phyloP scores from a whole-genome alignment of 305 asterid genomes.

The Solanum chacoense region DNA sequence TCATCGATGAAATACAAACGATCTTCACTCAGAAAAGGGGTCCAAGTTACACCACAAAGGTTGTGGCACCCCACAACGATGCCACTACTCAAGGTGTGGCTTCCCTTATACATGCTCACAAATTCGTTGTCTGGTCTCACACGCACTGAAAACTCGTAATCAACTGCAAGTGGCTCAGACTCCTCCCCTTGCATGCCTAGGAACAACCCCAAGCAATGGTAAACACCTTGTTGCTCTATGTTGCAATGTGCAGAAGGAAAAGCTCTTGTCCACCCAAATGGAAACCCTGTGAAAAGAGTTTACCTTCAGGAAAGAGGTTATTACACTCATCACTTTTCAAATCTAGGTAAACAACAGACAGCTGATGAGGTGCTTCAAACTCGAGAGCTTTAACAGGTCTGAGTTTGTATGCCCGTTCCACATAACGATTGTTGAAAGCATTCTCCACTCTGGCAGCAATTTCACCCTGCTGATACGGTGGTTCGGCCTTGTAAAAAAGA shows the following conservation, averaged over 20 bases:
- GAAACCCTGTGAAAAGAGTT: conserved; percentile 68
- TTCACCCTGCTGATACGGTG: conserved; percentile 48
- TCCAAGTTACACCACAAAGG: conserved; percentile 52
- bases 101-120: conserved; percentile 50
- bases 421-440: conserved; percentile 27
- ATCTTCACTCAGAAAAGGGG: conserved; percentile 44
- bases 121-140: conserved; percentile 40
- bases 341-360: conserved; percentile 66
- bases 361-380: conserved; percentile 51
- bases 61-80: conserved; percentile 60
- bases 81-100: conserved; percentile 56
- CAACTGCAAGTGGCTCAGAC: conserved; percentile 28
- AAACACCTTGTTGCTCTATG: conserved; percentile 51
- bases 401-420: conserved; percentile 64
- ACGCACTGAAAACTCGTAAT: conserved; percentile 62
- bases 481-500: conserved; percentile 65
- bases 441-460: conserved; percentile 29
- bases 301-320: conserved; percentile 48
- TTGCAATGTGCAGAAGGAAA: conserved; percentile 75
- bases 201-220: conserved; percentile 67
- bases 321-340: conserved; percentile 56
- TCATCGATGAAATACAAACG: conserved; percentile 54
- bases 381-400: conserved; percentile 66
- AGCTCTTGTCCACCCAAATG: conserved; percentile 75
- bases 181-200: conserved; percentile 78